A percentile compares a stretch with the other conserved stretches of the same genome.
These are phyloP conservation scores for Nyssa sinensis DNA, from an alignment of 148 eudicot species.

Conservation along the genomic window DNA sequence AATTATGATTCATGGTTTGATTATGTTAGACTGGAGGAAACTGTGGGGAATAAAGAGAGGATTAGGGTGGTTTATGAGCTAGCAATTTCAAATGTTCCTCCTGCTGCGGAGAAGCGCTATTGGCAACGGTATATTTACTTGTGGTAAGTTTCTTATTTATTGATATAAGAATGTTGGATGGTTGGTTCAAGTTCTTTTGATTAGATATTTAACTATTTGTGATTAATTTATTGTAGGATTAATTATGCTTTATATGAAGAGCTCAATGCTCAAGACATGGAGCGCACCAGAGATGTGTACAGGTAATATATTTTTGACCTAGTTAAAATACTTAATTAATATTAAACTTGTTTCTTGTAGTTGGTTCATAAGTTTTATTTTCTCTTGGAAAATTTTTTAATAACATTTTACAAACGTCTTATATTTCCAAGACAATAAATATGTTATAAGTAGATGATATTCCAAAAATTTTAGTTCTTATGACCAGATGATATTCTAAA, in stretches of 20 bases:
- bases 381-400: too few species aligned
- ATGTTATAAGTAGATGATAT: too few species aligned
- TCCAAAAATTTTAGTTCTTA: too few species aligned
- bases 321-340: not conserved
- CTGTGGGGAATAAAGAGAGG: constrained; percentile 59
- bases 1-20: constrained; percentile 96
- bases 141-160: constrained; percentile 60
- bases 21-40: constrained; percentile 82
- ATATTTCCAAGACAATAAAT: too few species aligned
- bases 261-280: constrained; percentile 81
- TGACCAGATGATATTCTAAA: too few species aligned
- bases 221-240: constrained; percentile 47
- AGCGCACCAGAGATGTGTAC: constrained; percentile 74
- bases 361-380: too few species aligned
- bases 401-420: too few species aligned
- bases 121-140: constrained; percentile 94
- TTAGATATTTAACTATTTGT: not conserved
- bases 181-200: too few species aligned
- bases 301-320: constrained; percentile 39
- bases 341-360: too few species aligned
- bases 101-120: constrained; percentile 92
- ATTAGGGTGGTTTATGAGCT: constrained; percentile 81
- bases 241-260: constrained; percentile 89
- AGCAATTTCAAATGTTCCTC: constrained; percentile 88
- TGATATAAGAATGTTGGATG: not conserved